Conservation (phyloP, 805 yeast genomes). For the Candida succiphila region DNA sequence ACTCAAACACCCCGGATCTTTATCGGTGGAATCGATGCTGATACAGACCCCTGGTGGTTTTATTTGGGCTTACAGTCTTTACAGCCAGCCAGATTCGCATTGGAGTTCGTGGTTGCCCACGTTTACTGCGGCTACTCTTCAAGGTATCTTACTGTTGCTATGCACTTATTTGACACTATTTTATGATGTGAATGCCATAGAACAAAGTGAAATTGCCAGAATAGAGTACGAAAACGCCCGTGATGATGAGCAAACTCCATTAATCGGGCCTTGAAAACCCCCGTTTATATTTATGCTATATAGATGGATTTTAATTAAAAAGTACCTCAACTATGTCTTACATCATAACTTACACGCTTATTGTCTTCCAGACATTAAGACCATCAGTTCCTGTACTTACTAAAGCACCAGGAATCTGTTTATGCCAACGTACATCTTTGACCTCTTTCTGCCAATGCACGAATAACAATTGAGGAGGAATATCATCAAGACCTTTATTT, state of each 20-base stretch:
- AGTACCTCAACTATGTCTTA: no score
- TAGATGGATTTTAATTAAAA: no score
- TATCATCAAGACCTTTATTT: slow-evolving; percentile 70
- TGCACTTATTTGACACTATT: slow-evolving; percentile 41
- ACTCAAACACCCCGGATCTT: slow-evolving; percentile 69
- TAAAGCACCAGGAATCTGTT: slow-evolving; percentile 91
- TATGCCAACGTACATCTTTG: slow-evolving; percentile 97
- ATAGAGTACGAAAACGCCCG: slow-evolving; percentile 9
- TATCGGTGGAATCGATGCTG: slow-evolving; percentile 72
- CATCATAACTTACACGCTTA: slow-evolving; percentile 78
- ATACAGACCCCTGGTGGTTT: slow-evolving; percentile 89
- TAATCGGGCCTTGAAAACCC: no score
- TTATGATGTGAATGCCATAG: slow-evolving; percentile 11
- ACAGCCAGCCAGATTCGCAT: slow-evolving; percentile 60
- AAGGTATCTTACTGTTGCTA: slow-evolving; percentile 49
- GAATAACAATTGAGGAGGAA: slow-evolving; percentile 91
- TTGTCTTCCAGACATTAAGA: slow-evolving; percentile 90
- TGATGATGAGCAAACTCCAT: no score
- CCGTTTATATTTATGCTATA: no score
- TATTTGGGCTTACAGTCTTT: slow-evolving; percentile 66
- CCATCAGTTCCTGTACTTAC: slow-evolving; percentile 96
- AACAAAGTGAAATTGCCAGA: slow-evolving; percentile 10
- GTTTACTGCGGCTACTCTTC: slow-evolving; percentile 60
- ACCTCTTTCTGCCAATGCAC: slow-evolving; percentile 98
- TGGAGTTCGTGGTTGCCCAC: slow-evolving; percentile 88